These are phyloP conservation scores for Stevia rebaudiana DNA, from an alignment of 140 eudicot species.

Conservation along the genomic window DNA sequence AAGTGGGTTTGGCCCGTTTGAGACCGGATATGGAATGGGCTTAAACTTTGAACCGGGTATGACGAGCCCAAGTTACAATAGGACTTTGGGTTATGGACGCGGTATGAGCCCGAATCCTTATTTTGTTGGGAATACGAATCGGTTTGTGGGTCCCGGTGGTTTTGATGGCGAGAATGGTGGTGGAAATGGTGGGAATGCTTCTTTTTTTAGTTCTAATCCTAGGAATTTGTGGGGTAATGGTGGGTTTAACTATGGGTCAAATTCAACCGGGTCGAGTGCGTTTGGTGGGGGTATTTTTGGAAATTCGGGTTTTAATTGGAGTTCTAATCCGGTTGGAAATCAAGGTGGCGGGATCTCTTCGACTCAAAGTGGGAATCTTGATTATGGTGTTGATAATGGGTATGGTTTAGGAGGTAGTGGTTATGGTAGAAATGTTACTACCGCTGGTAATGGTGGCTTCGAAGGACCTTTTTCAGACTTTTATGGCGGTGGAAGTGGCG, in stretches of 20 bases:
- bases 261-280: slow-evolving; percentile 35
- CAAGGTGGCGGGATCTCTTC: slow-evolving; percentile 22
- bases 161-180: slow-evolving; percentile 44
- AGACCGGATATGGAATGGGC: slow-evolving; percentile 55
- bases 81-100: slow-evolving; percentile 39
- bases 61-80: slow-evolving; percentile 37
- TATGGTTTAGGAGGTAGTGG: slow-evolving; percentile 46
- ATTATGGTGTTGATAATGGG: slow-evolving; percentile 48
- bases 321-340: slow-evolving; percentile 26
- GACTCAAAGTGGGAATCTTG: slow-evolving; percentile 47
- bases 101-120: slow-evolving; percentile 38
- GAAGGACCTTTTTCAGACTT: slow-evolving; percentile 59
- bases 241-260: slow-evolving; percentile 48
- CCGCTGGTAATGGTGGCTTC: slow-evolving; percentile 38
- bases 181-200: slow-evolving; percentile 45
- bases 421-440: slow-evolving; percentile 48
- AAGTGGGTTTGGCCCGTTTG: slow-evolving; percentile 47
- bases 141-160: slow-evolving; percentile 41
- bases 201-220: slow-evolving; percentile 51
- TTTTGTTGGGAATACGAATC: slow-evolving; percentile 41
- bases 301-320: slow-evolving; percentile 48
- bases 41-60: slow-evolving; percentile 54
- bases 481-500: slow-evolving; percentile 28
- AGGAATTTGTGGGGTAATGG: slow-evolving; percentile 60
- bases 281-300: slow-evolving; percentile 47